Conservation (phyloP, 352 stramenopile genomes). For the Nothophytophthora sp. region DNA sequence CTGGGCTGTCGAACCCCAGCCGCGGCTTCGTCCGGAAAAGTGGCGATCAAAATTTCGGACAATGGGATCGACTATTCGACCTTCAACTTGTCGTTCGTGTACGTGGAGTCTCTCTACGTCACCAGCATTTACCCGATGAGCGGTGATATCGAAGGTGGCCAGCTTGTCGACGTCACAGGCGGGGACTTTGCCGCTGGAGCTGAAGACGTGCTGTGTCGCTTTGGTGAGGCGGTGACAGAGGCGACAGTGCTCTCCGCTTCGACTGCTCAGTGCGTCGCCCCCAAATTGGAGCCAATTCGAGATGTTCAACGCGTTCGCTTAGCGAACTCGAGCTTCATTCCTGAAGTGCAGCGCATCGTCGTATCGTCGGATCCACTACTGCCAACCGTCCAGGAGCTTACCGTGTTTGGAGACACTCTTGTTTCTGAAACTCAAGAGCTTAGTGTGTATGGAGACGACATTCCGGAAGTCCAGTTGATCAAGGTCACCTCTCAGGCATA, state of each 20-base stretch:
- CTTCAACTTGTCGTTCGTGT: constrained; percentile 58
- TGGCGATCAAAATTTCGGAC: constrained; percentile 48
- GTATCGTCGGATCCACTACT: constrained; percentile 38
- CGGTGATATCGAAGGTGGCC: constrained; percentile 64
- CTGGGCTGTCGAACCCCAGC: constrained; percentile 58
- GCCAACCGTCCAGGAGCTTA: constrained; percentile 47
- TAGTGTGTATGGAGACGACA: constrained; percentile 32
- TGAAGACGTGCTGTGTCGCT: constrained; percentile 74
- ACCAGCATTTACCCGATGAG: constrained; percentile 57
- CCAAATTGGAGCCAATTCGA: constrained; percentile 62
- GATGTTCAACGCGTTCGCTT: constrained; percentile 85
- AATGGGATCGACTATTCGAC: constrained; percentile 57
- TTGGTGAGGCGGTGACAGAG: constrained; percentile 80
- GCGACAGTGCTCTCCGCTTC: constrained; percentile 61
- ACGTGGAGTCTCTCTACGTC: constrained; percentile 50
- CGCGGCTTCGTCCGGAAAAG: constrained; percentile 21
- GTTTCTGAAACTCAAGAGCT: constrained; percentile 59
- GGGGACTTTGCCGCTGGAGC: constrained; percentile 52
- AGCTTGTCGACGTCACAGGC: constrained; percentile 55
- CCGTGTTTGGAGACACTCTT: constrained; percentile 16
- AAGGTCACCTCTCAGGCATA: constrained; percentile 32
- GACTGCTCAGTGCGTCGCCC: constrained; percentile 65
- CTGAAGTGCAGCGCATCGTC: constrained; percentile 54
- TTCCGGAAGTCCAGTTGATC: constrained; percentile 44
- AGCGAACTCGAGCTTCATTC: constrained; percentile 38